Evolutionary conservation across 2,329 filamentous ascomycete genomes (phyloP).

Genomic region (Endothia cerciana): DNA sequence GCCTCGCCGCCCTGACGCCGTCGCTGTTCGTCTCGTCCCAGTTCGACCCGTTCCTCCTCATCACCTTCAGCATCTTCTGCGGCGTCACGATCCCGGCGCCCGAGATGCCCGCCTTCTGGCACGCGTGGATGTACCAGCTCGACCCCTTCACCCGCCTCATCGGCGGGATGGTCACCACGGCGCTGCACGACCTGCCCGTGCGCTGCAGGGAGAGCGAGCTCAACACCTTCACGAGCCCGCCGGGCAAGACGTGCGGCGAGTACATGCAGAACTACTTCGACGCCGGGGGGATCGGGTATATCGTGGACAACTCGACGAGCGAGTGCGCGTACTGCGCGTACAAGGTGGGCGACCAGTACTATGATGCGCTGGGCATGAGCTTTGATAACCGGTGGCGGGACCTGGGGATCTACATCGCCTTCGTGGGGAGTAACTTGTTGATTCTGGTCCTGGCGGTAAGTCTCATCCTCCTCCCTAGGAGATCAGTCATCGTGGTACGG

Average conservation of each 20-base stretch:
- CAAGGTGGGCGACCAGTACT: slow-evolving; percentile 81
- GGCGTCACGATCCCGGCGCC: slow-evolving; percentile 81
- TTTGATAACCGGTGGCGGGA: slow-evolving; percentile 80
- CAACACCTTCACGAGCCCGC: slow-evolving; percentile 69
- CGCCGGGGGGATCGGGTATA: slow-evolving; percentile 70
- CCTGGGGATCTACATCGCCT: slow-evolving; percentile 76
- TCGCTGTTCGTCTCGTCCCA: slow-evolving; percentile 78
- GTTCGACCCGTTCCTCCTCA: slow-evolving; percentile 81
- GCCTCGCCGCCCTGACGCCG: slow-evolving; percentile 76
- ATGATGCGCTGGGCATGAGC: slow-evolving; percentile 65
- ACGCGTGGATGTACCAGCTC: slow-evolving; percentile 79
- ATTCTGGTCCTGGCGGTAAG: slow-evolving; percentile 59
- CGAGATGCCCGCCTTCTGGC: slow-evolving; percentile 79
- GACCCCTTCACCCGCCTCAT: slow-evolving; percentile 84
- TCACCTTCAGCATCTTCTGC: slow-evolving; percentile 84
- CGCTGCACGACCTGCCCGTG: slow-evolving; percentile 69
- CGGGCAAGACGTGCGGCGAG: slow-evolving; percentile 68
- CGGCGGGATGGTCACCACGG: slow-evolving; percentile 77
- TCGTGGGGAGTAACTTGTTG: slow-evolving; percentile 77
- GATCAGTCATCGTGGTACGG: neutral
- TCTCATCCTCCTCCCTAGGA: slow-evolving; percentile 25
- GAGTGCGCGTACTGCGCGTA: slow-evolving; percentile 83
- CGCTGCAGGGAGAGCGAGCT: slow-evolving; percentile 64
- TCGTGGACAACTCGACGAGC: slow-evolving; percentile 67
- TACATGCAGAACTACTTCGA: slow-evolving; percentile 77